Evolutionary conservation across 129 eudicot genomes (phyloP), one percentile per base, ranked within the genome.

Genomic region (Centaurea solstitialis): DNA sequence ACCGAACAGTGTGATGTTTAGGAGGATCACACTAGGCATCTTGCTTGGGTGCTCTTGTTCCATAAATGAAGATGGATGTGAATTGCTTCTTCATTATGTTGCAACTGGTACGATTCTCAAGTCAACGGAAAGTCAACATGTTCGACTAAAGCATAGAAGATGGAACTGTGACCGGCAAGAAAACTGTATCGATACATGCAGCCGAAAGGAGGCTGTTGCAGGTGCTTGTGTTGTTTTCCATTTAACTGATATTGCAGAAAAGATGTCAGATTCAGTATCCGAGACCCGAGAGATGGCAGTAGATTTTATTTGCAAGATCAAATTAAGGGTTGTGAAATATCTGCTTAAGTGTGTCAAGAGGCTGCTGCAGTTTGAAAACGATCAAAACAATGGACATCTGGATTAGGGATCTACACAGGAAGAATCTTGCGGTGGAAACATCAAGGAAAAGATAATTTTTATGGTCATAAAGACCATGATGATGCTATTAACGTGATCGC

Each of bases 71-170:
- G 90, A 83, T 26, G 92, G 78, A 37, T 90, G 86, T 73, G 93
- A 88, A 41, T 70, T 75, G 79, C 80, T 90, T 87, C 89, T 93
- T 84, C 98, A 90, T 78, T 93, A 85, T 84, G 88, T 85, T 87
- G 90, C 93, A 77, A 90, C 89, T 37, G 96, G 97, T 59, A 83
- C 24, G 23, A 40, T 84, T 74, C 69, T 82, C 5, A 78, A 64
- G 18, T 82, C 86, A 41, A 39, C 73, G 71, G 80, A 71, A 45
- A 76, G 75, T 76, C 76, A 76, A 75, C n/a, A 33, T 50, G 59
- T 71, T 21, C 83, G 90, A 73, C 73, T 67, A 50, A 82, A 75
- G 81, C 83, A 74, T 57, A 80, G 64, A 69, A 80, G 81, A 68
- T 1, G 53, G 83, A 85, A 85, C 62, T 7, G 45, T 69, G 82